These are phyloP conservation scores for Boletus reticulatus DNA, from an alignment of 768 basidiomycete species.

Conservation along the genomic window DNA sequence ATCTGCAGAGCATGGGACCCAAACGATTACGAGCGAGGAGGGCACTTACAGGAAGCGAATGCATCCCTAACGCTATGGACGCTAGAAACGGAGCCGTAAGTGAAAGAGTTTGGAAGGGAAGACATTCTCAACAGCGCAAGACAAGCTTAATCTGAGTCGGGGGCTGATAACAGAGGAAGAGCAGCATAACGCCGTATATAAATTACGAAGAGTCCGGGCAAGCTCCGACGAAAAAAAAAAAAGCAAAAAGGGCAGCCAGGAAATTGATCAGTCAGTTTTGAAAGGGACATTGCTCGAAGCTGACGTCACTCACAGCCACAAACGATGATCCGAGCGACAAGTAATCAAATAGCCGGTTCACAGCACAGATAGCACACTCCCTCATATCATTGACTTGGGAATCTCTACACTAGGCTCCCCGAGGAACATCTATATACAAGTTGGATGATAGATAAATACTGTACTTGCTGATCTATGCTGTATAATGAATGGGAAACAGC, in stretches of 20 bases:
- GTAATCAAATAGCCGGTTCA: not conserved
- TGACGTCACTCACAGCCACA: too few relatives aligned
- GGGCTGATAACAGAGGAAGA: not conserved
- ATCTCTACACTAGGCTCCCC: not conserved
- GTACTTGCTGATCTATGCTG: constrained; percentile 17
- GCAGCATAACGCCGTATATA: not conserved
- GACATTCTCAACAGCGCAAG: constrained; percentile 35
- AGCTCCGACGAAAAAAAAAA: constrained; percentile 6
- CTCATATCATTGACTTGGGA: too few relatives aligned
- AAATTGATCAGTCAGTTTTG: not conserved
- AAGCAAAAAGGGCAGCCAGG: not conserved
- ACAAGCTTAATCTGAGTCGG: not conserved
- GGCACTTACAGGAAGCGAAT: constrained; percentile 55
- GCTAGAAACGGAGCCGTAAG: constrained; percentile 48
- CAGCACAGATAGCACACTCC: too few relatives aligned
- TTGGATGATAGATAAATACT: constrained; percentile 19
- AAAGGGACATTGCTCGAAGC: too few relatives aligned
- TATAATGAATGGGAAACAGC: constrained; percentile 2
- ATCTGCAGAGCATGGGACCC: constrained; percentile 40
- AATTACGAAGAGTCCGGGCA: not conserved
- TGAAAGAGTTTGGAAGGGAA: constrained; percentile 44
- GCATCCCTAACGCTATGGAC: constrained; percentile 51
- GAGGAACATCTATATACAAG: constrained; percentile 8
- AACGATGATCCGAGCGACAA: too few relatives aligned
- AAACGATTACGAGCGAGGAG: not conserved